These are phyloP conservation scores for Paramyrothecium sp. DNA, from an alignment of 2,329 filamentous ascomycete species.

Conservation along the genomic window DNA sequence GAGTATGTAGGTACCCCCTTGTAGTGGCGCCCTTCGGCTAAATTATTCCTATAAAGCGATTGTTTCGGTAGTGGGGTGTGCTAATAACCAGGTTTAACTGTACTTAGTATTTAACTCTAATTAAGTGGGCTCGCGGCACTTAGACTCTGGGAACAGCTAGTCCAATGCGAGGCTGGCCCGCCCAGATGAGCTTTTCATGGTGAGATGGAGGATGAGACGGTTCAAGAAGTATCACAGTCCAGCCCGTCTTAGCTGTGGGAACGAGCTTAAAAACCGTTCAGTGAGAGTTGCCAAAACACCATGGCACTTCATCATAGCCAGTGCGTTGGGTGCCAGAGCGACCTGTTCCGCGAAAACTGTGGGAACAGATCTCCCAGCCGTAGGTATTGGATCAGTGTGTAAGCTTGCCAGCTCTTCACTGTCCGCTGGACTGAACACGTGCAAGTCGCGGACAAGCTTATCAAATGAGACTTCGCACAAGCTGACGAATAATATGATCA, in stretches of 20 bases:
- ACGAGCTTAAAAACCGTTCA: not conserved
- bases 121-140: no score
- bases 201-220: not conserved
- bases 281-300: not conserved
- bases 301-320: not conserved
- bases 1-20: no score
- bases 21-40: no score
- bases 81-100: no score
- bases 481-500: not conserved
- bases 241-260: not conserved
- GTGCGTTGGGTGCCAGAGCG: not conserved
- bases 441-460: not conserved
- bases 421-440: not conserved
- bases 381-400: not conserved
- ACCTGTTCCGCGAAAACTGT: not conserved
- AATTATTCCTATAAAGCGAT: no score
- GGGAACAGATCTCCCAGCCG: not conserved
- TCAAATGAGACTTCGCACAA: not conserved
- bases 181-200: not conserved
- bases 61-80: no score
- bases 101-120: no score
- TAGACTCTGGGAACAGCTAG: not conserved
- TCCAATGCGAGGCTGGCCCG: not conserved
- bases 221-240: not conserved
- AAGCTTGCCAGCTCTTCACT: not conserved